Base-by-base conservation (phyloP, 441 rosid species). In the Rhodomyrtus psidioides region DNA sequence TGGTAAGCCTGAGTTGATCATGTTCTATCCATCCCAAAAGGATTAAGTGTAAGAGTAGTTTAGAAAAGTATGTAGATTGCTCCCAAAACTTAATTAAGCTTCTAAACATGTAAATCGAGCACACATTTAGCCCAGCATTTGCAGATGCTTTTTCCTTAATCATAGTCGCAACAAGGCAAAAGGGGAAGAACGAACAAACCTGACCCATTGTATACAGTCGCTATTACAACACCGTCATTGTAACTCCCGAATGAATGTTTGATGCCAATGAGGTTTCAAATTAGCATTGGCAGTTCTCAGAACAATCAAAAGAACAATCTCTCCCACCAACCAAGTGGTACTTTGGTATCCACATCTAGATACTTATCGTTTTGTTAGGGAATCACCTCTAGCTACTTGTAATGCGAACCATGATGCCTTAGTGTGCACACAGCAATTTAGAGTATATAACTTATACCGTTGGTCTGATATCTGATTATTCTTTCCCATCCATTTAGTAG, bases 271-370 rank as follows among this genome's bases (percentile, higher is more conserved):
- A 39, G 26, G 79, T 23, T 70, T 70, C 49, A 10, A 70, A 34
- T 34, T 70, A 34, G 79, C n/a, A 34, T 34, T 21, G 79, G n/a
- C 76, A 70, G n/a, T 34, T 70, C n/a, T 34, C 79, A 70, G 79
- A 34, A 70, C 49, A 70, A 70, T 70, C 2, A 70, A 21, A 70
- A 34, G 49, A 39, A 19, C 6, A 34, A 70, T 34, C n/a, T 6
- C 34, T 39, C 84, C 86, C 84, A 85, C 85, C 84, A 87, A 85
- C 85, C 87, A 87, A 70, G 87, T 87, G 90, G 87, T 79, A 59
- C 87, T 88, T 87, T 34, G 76, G 76, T 34, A 5, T 65, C 76
- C 76, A 65, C 14, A 19, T 28, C 79, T 70, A 39, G n/a, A 49
- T 70, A 21, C 49, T 21, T 34, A 70, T 39, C 42, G 15, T 70